Conservation (phyloP, 495 filamentous ascomycete species). For the Neurospora sp. region DNA sequence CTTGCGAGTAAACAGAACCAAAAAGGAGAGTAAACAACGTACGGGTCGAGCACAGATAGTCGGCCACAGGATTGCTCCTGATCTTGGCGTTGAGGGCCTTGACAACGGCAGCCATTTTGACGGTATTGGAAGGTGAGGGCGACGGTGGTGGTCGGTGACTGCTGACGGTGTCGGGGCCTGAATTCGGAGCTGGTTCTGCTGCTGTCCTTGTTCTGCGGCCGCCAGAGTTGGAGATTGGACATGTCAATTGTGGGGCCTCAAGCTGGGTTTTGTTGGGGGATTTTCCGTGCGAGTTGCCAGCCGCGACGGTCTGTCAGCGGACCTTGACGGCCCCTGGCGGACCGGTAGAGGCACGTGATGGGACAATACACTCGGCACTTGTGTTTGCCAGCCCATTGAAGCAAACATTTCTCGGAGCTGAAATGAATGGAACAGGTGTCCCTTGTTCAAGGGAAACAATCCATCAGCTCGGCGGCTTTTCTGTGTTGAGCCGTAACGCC, state of each 20-base stretch:
- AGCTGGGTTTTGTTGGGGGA: neutral
- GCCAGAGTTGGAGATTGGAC: neutral
- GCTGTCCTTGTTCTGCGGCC: neutral
- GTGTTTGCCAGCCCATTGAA: neutral
- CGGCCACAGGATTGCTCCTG: constrained; percentile 69
- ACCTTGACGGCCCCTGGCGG: neutral
- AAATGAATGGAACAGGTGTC: neutral
- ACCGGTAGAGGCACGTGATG: neutral
- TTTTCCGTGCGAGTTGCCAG: neutral
- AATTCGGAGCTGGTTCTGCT: neutral
- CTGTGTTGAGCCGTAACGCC: neutral
- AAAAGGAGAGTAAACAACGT: constrained; percentile 32
- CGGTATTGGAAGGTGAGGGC: neutral
- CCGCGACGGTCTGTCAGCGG: neutral
- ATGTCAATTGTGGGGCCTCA: neutral
- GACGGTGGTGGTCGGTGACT: neutral
- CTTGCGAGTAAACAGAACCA: neutral
- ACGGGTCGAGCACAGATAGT: constrained; percentile 95
- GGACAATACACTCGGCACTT: neutral
- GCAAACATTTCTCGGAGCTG: neutral
- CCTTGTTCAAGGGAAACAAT: neutral
- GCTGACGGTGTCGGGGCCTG: neutral
- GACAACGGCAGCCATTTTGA: constrained; percentile 69
- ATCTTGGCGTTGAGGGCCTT: constrained; percentile 91
- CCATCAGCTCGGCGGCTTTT: neutral